Percentiles rank a stretch among this genome's conserved stretches.
Conservation (phyloP, 2,329 filamentous ascomycete species). For the Colletotrichum spaethianum region DNA sequence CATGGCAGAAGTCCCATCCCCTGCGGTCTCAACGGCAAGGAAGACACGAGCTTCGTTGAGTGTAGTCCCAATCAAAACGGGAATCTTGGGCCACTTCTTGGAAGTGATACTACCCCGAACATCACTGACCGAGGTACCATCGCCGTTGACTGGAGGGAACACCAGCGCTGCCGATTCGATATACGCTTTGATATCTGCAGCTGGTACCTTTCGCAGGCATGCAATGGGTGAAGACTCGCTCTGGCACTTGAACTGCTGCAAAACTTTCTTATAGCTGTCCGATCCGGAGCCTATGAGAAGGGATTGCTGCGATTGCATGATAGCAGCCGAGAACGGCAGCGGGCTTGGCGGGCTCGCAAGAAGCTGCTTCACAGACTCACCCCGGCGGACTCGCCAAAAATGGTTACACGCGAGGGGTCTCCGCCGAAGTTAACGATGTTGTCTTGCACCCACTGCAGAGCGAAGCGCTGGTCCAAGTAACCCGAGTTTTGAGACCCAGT, state of each 20-base stretch:
- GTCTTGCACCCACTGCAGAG: slow-evolving; percentile 71
- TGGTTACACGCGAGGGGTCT: slow-evolving; percentile 71
- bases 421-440: slow-evolving; percentile 76
- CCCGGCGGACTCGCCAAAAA: slow-evolving; percentile 72
- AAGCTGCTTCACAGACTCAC: slow-evolving; percentile 53
- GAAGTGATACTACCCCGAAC: slow-evolving; percentile 24
- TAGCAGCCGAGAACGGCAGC: slow-evolving; percentile 43
- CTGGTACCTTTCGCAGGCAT: slow-evolving; percentile 20
- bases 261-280: slow-evolving; percentile 32
- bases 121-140: slow-evolving; percentile 24
- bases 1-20: background rate
- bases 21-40: background rate
- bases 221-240: background rate
- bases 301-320: slow-evolving; percentile 37
- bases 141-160: slow-evolving; percentile 35
- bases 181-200: slow-evolving; percentile 27
- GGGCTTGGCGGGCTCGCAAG: slow-evolving; percentile 46
- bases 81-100: slow-evolving; percentile 35
- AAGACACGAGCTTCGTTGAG: slow-evolving; percentile 33
- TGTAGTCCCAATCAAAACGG: slow-evolving; percentile 31
- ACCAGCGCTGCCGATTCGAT: slow-evolving; percentile 28
- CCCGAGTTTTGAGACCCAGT: slow-evolving; percentile 60
- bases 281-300: slow-evolving; percentile 27
- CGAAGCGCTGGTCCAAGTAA: slow-evolving; percentile 70
- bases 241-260: slow-evolving; percentile 27